A percentile compares a stretch with the other conserved stretches of the same genome.
Evolutionary conservation across 1,139 yeast species (phyloP).

Genomic region (Candida mesenterica): DNA sequence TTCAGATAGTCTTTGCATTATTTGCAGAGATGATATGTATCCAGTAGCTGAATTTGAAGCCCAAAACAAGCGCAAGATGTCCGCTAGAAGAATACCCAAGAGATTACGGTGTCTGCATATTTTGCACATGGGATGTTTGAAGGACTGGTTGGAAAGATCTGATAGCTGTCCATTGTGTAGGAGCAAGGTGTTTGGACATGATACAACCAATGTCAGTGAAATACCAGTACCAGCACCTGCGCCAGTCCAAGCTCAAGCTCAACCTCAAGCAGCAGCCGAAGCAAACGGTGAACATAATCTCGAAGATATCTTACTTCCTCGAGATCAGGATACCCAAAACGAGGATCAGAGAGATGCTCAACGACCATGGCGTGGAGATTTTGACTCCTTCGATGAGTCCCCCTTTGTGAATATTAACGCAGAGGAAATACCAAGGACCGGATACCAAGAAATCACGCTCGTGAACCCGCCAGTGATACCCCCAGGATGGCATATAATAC

Average conservation of each 20-base stretch:
- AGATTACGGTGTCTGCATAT: slow-evolving; percentile 82
- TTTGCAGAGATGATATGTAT: slow-evolving; percentile 82
- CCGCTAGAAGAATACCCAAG: slow-evolving; percentile 61
- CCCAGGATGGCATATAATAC: slow-evolving; percentile 11
- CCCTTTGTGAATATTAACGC: not conserved
- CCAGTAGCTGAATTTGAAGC: slow-evolving; percentile 32
- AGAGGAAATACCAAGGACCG: not conserved
- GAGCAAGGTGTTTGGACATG: slow-evolving; percentile 50
- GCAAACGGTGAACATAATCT: not conserved
- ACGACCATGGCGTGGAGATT: no score
- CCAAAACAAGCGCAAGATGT: slow-evolving; percentile 21
- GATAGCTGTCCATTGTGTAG: slow-evolving; percentile 92
- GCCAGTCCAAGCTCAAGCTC: not conserved
- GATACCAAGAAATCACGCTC: not conserved
- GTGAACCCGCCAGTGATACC: slow-evolving; percentile 4
- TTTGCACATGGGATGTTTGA: slow-evolving; percentile 84
- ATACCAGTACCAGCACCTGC: slow-evolving; percentile 7
- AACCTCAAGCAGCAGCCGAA: not conserved
- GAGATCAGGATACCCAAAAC: not conserved
- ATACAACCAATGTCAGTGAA: not conserved
- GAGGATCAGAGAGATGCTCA: no score
- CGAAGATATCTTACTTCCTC: no score
- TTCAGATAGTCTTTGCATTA: slow-evolving; percentile 68
- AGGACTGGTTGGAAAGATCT: slow-evolving; percentile 91
- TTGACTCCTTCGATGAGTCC: not conserved